Evolutionary conservation across 306 rosid species (phyloP).

Genomic region (Styphnolobium japonicum): DNA sequence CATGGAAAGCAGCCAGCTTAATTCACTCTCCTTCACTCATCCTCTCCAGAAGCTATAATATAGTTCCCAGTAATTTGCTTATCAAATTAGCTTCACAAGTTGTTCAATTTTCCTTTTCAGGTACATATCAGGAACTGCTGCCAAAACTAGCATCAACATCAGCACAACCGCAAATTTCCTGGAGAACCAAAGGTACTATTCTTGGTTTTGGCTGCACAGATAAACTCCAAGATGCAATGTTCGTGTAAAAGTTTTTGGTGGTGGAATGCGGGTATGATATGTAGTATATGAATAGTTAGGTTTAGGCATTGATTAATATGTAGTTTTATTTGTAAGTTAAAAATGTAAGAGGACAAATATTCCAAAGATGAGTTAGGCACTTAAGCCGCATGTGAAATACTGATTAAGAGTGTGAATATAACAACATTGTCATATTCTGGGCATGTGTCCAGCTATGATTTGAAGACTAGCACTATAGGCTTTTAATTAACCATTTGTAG

Average conservation of each 20-base stretch:
- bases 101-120: no score
- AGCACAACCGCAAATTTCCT: no score
- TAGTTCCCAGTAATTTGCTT: no score
- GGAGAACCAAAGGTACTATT: no score
- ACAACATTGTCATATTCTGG: not conserved
- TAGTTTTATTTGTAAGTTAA: not conserved
- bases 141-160: no score
- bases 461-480: not conserved
- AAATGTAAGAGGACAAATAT: no score
- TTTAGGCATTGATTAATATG: not conserved
- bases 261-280: not conserved
- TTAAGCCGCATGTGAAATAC: not conserved
- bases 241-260: not conserved
- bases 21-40: no score
- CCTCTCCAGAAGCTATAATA: no score
- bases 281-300: not conserved
- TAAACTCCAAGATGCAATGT: not conserved
- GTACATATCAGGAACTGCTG: no score
- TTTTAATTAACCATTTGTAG: not conserved
- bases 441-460: not conserved
- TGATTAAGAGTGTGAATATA: not conserved
- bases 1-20: no score
- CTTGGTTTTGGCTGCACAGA: not conserved
- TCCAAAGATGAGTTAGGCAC: slow-evolving; percentile 7
- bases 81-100: no score